Base-by-base conservation (phyloP, 2,329 filamentous ascomycete genomes). In the Sporothrix luriei region DNA sequence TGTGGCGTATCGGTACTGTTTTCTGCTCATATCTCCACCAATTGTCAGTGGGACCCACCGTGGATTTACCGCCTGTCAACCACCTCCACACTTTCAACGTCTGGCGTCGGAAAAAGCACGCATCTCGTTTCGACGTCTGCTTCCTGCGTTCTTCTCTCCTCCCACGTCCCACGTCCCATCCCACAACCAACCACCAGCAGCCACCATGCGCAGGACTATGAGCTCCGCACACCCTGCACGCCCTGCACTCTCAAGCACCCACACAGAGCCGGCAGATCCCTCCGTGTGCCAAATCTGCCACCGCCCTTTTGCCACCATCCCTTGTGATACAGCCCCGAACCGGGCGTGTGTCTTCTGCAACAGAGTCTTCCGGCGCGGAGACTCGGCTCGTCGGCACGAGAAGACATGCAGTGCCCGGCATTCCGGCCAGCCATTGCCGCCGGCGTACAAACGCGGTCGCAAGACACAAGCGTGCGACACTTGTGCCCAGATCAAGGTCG, bases 91-190 rank as follows among this genome's bases (percentile, higher is more conserved):
- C 26, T n/a, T 24, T 2, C 38, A 10, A 24, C n/a, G 1, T 49
- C 59, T 49, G 21, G 9, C 59, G 40, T 64, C 59, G 59, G 59
- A 13, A 64, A 64, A 64, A 26, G n/a, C 59, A 64, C 59, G 16
- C 59, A 48, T 21, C 40, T 11, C 10, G 4, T 29, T 26, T 64
- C 29, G 59, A 19, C 40, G 6, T 54, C 24, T 2, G 4, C 19
- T 48, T 16, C 43, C 49, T 21, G 1, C 54, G 38, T 16, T 10
- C 38, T 21, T 57, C 26, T 29, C 48, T 46, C 21, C 29, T 33
- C 19, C 24, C 57, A 4, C 43, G 13, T 24, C n/a, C 14, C 33
- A 61, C 33, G 24, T 21, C 33, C 33, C 43, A 3, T 24, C n/a
- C 14, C 33, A 61, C 33, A 43, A 40, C 33, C 33, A 24, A 43